Conservation (phyloP, 805 yeast species). For the Kuraishia cidri region DNA sequence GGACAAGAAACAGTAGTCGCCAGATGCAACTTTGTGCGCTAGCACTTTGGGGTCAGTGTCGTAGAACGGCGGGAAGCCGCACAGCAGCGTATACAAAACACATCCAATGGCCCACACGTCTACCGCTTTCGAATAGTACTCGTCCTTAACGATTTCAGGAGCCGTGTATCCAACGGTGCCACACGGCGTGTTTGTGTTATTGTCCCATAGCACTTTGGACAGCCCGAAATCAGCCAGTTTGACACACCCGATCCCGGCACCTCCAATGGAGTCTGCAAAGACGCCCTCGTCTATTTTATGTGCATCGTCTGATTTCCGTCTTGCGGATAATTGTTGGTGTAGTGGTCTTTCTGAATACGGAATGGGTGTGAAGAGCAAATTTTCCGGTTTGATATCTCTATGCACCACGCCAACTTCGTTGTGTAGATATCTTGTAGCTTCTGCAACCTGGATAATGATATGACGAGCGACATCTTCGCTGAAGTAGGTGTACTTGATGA, state of each 20-base stretch:
- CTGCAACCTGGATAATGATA: slow-evolving; percentile 63
- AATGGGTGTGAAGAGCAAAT: slow-evolving; percentile 54
- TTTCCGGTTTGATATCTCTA: slow-evolving; percentile 79
- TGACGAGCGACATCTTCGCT: slow-evolving; percentile 66
- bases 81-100: slow-evolving; percentile 56
- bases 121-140: slow-evolving; percentile 55
- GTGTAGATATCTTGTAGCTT: slow-evolving; percentile 63
- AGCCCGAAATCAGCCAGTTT: slow-evolving; percentile 67
- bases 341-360: slow-evolving; percentile 30
- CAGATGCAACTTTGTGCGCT: slow-evolving; percentile 60
- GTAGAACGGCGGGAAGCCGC: slow-evolving; percentile 72
- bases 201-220: slow-evolving; percentile 45
- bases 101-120: slow-evolving; percentile 74
- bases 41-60: slow-evolving; percentile 58
- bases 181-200: slow-evolving; percentile 59
- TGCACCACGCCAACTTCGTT: slow-evolving; percentile 67
- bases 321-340: slow-evolving; percentile 30
- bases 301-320: slow-evolving; percentile 48
- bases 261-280: slow-evolving; percentile 42
- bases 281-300: slow-evolving; percentile 55
- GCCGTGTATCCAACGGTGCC: slow-evolving; percentile 75
- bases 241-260: slow-evolving; percentile 55
- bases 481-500: slow-evolving; percentile 69
- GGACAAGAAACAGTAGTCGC: slow-evolving; percentile 62
- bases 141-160: slow-evolving; percentile 57